Evolutionary conservation across 2,329 filamentous ascomycete species (phyloP).

Genomic region (Madurella mycetomatis): DNA sequence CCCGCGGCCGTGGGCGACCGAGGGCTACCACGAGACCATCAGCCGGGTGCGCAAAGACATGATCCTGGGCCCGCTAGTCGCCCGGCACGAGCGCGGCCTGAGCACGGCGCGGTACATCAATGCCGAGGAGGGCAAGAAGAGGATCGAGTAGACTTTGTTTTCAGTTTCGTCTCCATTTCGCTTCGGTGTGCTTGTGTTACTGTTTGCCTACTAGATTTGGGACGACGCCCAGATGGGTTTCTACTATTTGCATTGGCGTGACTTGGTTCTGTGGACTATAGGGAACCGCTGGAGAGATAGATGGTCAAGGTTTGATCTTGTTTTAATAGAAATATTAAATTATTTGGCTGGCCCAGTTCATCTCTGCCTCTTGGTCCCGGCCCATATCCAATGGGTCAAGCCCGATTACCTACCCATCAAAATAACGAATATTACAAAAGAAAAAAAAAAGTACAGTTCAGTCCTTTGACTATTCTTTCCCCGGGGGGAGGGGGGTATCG

Average conservation of each 20-base stretch:
- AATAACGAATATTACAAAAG: no score
- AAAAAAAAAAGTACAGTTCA: no score
- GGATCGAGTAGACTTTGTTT: slow-evolving; percentile 66
- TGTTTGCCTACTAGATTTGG: background rate
- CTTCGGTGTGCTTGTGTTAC: background rate
- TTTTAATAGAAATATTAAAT: background rate
- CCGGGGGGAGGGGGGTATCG: no score
- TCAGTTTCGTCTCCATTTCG: background rate
- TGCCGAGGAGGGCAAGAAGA: slow-evolving; percentile 97
- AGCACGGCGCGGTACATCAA: slow-evolving; percentile 79
- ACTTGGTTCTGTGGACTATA: background rate
- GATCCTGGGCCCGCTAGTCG: slow-evolving; percentile 71
- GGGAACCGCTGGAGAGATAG: background rate
- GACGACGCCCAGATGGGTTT: background rate
- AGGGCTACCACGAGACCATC: slow-evolving; percentile 85
- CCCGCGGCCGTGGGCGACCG: slow-evolving; percentile 76
- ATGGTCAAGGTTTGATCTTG: background rate
- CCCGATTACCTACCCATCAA: no score
- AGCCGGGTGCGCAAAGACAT: slow-evolving; percentile 76
- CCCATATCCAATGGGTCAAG: no score
- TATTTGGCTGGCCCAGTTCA: background rate
- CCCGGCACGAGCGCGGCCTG: slow-evolving; percentile 72
- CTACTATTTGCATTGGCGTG: background rate
- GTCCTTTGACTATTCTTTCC: no score
- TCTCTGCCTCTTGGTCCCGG: no score